Conservation (phyloP, 1,139 yeast species). For the Trichomonascaceae sp. region DNA sequence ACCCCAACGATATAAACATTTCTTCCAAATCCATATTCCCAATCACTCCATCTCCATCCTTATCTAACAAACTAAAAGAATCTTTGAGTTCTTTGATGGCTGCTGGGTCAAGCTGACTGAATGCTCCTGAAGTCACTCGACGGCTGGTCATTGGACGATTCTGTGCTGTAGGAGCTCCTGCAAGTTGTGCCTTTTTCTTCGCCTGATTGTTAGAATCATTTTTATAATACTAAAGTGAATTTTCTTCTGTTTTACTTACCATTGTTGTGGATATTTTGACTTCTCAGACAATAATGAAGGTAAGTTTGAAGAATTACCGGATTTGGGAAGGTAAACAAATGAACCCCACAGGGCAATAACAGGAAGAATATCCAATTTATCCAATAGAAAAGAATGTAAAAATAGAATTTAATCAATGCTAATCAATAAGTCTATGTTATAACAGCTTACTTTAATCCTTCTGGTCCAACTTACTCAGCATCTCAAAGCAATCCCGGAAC, state of each 20-base stretch:
- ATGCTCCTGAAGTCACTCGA: slow-evolving; percentile 29
- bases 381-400: too few species aligned
- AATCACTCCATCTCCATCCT: slow-evolving; percentile 70
- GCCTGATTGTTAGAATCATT: neutral
- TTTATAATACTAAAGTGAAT: neutral
- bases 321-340: slow-evolving; percentile 9
- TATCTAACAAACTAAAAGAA: slow-evolving; percentile 65
- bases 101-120: slow-evolving; percentile 33
- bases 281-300: neutral
- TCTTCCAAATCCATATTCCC: slow-evolving; percentile 53
- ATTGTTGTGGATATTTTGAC: neutral
- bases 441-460: too few species aligned
- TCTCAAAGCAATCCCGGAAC: slow-evolving; percentile 23
- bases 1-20: slow-evolving; percentile 49
- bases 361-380: too few species aligned
- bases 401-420: too few species aligned
- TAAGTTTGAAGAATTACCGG: neutral
- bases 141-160: slow-evolving; percentile 4
- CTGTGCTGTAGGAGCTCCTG: neutral
- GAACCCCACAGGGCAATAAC: neutral
- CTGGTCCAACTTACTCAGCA: neutral
- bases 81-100: slow-evolving; percentile 43
- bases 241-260: slow-evolving; percentile 2
- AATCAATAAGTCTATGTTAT: too few species aligned
- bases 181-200: slow-evolving; percentile 9